These are phyloP conservation scores for Dichotomopilus funicola DNA, from an alignment of 2,329 filamentous ascomycete species.

Conservation along the genomic window DNA sequence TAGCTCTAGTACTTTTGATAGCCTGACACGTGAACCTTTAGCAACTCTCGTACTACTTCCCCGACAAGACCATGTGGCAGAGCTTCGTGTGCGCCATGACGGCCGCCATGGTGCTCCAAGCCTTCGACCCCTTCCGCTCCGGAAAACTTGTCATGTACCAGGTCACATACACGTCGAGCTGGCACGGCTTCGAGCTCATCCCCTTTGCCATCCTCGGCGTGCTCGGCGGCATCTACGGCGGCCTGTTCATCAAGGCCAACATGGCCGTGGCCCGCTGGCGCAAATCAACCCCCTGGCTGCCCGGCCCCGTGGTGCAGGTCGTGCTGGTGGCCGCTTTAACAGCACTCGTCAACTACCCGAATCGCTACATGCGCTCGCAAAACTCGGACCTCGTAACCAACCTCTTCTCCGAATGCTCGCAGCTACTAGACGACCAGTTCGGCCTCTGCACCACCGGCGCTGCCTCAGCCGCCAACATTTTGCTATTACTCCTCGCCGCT, in stretches of 20 bases:
- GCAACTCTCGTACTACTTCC: conserved; percentile 95
- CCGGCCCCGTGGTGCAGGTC: conserved; percentile 73
- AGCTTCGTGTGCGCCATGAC: conserved; percentile 99
- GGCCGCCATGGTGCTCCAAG: conserved; percentile 88
- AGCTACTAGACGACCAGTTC: conserved; percentile 76
- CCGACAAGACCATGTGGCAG: conserved; percentile 99
- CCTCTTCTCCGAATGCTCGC: conserved; percentile 84
- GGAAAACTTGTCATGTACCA: conserved; percentile 95
- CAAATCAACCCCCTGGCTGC: conserved; percentile 57
- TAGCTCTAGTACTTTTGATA: neutral
- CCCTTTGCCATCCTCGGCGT: conserved; percentile 84
- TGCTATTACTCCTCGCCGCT: conserved; percentile 75
- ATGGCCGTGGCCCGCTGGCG: conserved; percentile 81
- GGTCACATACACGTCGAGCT: conserved; percentile 83
- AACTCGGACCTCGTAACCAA: conserved; percentile 85
- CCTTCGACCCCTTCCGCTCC: conserved; percentile 87
- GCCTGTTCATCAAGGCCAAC: conserved; percentile 90
- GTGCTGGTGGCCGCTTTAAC: conserved; percentile 72
- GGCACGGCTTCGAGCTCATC: conserved; percentile 90
- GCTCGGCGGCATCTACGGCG: conserved; percentile 87
- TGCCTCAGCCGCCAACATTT: conserved; percentile 73
- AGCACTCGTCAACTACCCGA: conserved; percentile 87
- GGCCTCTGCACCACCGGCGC: conserved; percentile 84
- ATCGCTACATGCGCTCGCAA: conserved; percentile 92
- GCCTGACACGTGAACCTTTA: no score